Conservation (phyloP, 140 eudicot species). For the Senecio squalidus region DNA sequence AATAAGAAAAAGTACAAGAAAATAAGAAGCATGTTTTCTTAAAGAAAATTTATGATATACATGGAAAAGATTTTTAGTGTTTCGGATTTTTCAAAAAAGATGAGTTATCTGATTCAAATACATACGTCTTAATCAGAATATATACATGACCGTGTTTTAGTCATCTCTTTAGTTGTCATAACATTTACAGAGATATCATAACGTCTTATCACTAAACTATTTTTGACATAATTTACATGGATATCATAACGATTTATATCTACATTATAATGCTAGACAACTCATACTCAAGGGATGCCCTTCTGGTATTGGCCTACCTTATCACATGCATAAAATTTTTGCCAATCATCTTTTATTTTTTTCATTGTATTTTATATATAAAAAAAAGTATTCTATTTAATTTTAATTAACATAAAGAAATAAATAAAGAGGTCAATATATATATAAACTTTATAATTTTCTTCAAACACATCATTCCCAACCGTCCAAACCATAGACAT, state of each 20-base stretch:
- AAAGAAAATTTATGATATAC: no score
- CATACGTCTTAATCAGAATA: no score
- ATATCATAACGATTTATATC: background rate
- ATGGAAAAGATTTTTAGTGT: no score
- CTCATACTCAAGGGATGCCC: conserved; percentile 30
- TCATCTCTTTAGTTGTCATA: background rate
- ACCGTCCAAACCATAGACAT: background rate
- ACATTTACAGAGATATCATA: background rate
- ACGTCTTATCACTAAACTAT: background rate
- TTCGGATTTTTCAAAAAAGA: background rate
- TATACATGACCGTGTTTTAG: no score
- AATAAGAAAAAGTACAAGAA: background rate
- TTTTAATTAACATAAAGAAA: no score
- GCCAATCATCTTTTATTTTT: conserved; percentile 9
- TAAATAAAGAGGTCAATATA: no score
- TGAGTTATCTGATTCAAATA: background rate
- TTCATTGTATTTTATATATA: background rate
- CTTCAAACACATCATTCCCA: conserved; percentile 6
- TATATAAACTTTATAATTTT: no score
- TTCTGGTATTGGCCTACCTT: conserved; percentile 30
- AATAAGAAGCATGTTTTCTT: background rate
- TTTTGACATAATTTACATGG: background rate
- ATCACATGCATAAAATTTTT: conserved; percentile 43
- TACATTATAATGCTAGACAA: conserved; percentile 26
- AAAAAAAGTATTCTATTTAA: background rate